These are phyloP conservation scores for Cladosporium sp. DNA, from an alignment of 2,329 filamentous ascomycete species.

Conservation along the genomic window DNA sequence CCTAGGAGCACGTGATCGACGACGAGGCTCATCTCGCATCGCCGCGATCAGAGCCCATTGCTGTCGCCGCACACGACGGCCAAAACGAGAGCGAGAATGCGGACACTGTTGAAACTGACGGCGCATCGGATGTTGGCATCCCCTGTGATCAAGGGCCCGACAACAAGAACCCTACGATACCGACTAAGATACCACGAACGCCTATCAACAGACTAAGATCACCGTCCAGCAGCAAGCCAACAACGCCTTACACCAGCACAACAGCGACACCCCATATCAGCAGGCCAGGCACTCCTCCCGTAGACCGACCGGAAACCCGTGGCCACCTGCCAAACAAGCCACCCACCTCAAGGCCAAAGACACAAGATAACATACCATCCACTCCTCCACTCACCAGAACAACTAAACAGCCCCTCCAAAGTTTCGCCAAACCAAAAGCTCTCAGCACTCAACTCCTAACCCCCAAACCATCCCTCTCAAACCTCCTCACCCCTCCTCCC, in stretches of 20 bases:
- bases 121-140: background rate
- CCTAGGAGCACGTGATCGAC: background rate
- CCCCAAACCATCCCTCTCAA: background rate
- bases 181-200: background rate
- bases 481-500: background rate
- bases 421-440: background rate
- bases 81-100: background rate
- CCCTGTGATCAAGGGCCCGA: background rate
- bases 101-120: background rate
- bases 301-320: background rate
- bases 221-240: background rate
- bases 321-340: background rate
- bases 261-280: background rate
- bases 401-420: background rate
- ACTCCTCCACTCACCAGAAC: background rate
- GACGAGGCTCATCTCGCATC: background rate
- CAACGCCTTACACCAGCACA: background rate
- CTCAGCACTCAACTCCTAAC: background rate
- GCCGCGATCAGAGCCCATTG: background rate
- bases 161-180: background rate
- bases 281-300: background rate
- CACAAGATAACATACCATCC: background rate
- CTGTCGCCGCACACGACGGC: background rate
- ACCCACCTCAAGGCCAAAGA: background rate
- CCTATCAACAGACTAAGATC: background rate